A percentile compares a stretch with the other conserved stretches of the same genome.
These are phyloP conservation scores for Colletotrichum tamarilloi DNA, from an alignment of 2,329 filamentous ascomycete genomes.

Conservation along the genomic window DNA sequence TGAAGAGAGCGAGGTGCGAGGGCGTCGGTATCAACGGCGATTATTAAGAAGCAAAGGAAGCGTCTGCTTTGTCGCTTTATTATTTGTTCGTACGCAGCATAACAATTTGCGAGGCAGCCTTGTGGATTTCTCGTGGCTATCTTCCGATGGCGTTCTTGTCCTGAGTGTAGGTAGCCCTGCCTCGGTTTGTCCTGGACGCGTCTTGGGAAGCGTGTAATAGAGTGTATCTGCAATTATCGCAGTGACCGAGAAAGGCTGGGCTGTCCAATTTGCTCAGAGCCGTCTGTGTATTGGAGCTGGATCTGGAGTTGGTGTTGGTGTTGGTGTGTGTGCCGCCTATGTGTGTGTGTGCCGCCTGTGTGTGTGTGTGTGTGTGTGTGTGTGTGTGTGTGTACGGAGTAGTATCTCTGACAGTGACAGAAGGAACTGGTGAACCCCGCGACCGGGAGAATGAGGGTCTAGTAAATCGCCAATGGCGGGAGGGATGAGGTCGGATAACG, in stretches of 20 bases:
- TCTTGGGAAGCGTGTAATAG: not conserved
- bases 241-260: not conserved
- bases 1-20: not conserved
- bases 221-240: not conserved
- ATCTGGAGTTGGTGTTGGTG: not conserved
- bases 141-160: not conserved
- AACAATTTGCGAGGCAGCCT: not conserved
- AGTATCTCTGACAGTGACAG: not conserved
- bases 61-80: not conserved
- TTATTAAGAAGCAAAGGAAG: not conserved
- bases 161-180: not conserved
- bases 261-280: not conserved
- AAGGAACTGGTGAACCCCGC: not conserved
- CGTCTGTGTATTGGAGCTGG: no score
- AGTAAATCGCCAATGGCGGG: not conserved
- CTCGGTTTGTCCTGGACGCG: not conserved
- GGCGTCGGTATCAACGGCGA: not conserved
- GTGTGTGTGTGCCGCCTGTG: no score
- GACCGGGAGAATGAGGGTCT: not conserved
- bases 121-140: not conserved
- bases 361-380: not conserved
- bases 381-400: not conserved
- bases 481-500: conserved; percentile 19
- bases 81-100: not conserved
- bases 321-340: not conserved